These are phyloP conservation scores for Gossypium stocksii DNA, from an alignment of 345 rosid genomes.

Conservation along the genomic window DNA sequence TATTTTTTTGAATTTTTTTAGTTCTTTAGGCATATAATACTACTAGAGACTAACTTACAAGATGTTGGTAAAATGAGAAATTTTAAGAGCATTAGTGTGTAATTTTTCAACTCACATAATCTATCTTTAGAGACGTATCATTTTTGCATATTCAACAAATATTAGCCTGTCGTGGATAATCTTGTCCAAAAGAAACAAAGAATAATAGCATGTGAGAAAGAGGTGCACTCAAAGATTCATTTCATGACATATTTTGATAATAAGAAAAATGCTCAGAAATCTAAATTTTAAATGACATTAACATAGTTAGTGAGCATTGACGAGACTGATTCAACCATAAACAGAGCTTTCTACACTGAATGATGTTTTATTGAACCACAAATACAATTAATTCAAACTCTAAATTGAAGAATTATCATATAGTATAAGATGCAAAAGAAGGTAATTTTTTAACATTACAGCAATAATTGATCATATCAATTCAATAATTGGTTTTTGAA, in stretches of 20 bases:
- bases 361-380: background rate
- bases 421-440: background rate
- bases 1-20: background rate
- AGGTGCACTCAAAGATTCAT: background rate
- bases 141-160: background rate
- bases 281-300: background rate
- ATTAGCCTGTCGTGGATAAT: conserved; percentile 2
- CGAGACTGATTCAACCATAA: background rate
- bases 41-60: background rate
- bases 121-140: background rate
- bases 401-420: background rate
- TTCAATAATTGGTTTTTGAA: no score
- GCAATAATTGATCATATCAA: no score
- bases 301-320: background rate
- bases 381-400: background rate
- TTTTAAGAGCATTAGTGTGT: background rate
- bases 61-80: background rate
- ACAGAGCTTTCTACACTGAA: background rate
- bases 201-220: background rate
- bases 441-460: conserved; percentile 16
- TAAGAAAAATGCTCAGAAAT: background rate
- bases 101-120: background rate
- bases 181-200: background rate
- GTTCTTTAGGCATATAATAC: background rate
- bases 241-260: background rate